Percentiles rank a stretch among this genome's conserved stretches.
These are phyloP conservation scores for Penicillium fimorum DNA, from an alignment of 495 filamentous ascomycete genomes.

Conservation along the genomic window DNA sequence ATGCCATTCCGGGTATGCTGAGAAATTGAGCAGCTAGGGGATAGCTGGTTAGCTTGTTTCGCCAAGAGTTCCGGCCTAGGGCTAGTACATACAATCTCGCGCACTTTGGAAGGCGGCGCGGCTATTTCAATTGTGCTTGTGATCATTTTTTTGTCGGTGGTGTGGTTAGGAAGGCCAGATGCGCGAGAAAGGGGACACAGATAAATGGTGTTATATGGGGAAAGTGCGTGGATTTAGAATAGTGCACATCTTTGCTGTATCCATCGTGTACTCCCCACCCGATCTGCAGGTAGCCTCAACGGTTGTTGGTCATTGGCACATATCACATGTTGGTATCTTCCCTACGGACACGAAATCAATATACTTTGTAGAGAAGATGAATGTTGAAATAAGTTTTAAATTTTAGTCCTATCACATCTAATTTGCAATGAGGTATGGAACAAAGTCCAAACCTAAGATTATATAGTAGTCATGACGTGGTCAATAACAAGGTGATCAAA, in stretches of 20 bases:
- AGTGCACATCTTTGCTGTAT: background rate
- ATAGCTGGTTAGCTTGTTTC: background rate
- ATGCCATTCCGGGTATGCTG: slow-evolving; percentile 29
- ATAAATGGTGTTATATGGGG: background rate
- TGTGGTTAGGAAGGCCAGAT: background rate
- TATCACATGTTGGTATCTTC: background rate
- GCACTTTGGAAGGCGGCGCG: slow-evolving; percentile 30
- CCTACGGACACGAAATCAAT: background rate
- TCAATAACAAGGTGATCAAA: background rate
- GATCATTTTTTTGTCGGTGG: slow-evolving; percentile 5
- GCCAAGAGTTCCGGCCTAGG: too few species aligned
- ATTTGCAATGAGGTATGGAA: background rate
- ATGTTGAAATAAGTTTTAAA: background rate
- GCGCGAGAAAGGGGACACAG: background rate
- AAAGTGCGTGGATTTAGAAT: background rate
- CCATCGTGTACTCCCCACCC: background rate
- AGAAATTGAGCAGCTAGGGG: slow-evolving; percentile 28
- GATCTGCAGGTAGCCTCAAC: background rate
- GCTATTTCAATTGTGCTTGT: slow-evolving; percentile 28
- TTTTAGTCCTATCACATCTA: background rate
- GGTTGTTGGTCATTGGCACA: background rate
- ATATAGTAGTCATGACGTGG: background rate
- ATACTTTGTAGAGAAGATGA: too few species aligned
- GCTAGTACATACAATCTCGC: slow-evolving; percentile 25
- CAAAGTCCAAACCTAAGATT: background rate